These are phyloP conservation scores for Penicillium palitans DNA, from an alignment of 2,329 filamentous ascomycete species.

Conservation along the genomic window DNA sequence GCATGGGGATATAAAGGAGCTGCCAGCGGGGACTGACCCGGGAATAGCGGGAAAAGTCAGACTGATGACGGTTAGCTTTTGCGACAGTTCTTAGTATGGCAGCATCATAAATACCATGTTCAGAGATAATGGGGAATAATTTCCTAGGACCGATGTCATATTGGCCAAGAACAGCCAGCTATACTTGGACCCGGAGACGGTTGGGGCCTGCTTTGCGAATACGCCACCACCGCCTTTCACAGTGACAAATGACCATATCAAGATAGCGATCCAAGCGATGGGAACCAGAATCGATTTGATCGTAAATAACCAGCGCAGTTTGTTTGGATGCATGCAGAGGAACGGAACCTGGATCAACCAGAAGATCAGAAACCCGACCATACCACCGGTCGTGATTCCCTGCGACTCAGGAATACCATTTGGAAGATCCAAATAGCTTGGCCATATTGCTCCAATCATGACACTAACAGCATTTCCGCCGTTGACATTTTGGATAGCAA, in stretches of 20 bases:
- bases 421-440: slow-evolving; percentile 38
- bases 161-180: slow-evolving; percentile 56
- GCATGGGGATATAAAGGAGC: slow-evolving; percentile 52
- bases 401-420: slow-evolving; percentile 44
- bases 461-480: slow-evolving; percentile 57
- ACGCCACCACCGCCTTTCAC: slow-evolving; percentile 53
- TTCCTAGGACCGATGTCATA: slow-evolving; percentile 52
- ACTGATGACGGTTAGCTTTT: slow-evolving; percentile 19
- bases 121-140: slow-evolving; percentile 54
- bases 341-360: slow-evolving; percentile 49
- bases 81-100: not conserved
- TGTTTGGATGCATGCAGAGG: slow-evolving; percentile 46
- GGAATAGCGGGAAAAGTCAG: slow-evolving; percentile 59
- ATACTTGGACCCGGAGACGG: slow-evolving; percentile 52
- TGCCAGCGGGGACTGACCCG: slow-evolving; percentile 52
- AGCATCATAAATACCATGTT: slow-evolving; percentile 35
- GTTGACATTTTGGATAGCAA: slow-evolving; percentile 66
- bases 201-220: slow-evolving; percentile 46
- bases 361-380: slow-evolving; percentile 49
- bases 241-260: slow-evolving; percentile 62
- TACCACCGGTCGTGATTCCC: slow-evolving; percentile 49
- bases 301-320: slow-evolving; percentile 41
- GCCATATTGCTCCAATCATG: slow-evolving; percentile 57
- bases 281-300: slow-evolving; percentile 52
- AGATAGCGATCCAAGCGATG: slow-evolving; percentile 60